phyloP scores from a whole-genome alignment of 2,329 filamentous ascomycete genomes.

The Pyricularia sp. region DNA sequence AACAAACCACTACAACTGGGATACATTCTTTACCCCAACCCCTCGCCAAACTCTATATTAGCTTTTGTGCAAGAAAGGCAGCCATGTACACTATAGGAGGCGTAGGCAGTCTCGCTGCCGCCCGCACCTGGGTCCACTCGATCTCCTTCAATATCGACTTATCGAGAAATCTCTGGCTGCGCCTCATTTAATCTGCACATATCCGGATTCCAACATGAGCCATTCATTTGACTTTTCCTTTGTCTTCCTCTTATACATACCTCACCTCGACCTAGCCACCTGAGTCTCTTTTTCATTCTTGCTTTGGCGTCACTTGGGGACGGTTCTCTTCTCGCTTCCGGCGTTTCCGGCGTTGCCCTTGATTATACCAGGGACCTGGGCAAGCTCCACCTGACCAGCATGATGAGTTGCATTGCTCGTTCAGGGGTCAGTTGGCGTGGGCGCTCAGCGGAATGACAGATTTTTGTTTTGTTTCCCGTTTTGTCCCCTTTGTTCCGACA shows the following conservation, averaged over 20 bases:
- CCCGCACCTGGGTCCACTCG: background rate
- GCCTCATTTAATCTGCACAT: background rate
- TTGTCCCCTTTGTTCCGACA: background rate
- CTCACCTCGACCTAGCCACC: background rate
- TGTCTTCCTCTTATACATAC: background rate
- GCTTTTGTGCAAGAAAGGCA: background rate
- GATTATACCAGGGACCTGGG: background rate
- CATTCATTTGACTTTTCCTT: background rate
- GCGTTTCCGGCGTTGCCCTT: background rate
- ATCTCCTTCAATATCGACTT: background rate
- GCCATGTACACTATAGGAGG: background rate
- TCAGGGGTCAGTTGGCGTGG: background rate
- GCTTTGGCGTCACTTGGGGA: background rate
- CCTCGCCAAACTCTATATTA: background rate
- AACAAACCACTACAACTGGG: background rate
- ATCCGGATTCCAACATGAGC: background rate
- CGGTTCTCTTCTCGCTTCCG: background rate
- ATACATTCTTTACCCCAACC: background rate
- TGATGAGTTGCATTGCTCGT: background rate
- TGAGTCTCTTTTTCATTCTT: background rate
- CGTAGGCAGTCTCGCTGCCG: background rate
- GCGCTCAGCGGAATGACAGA: background rate
- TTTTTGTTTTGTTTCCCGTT: background rate
- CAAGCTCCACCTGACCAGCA: background rate
- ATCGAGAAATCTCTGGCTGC: background rate